Evolutionary conservation across 495 filamentous ascomycete species (phyloP).

Genomic region (Xylaria intraflava): DNA sequence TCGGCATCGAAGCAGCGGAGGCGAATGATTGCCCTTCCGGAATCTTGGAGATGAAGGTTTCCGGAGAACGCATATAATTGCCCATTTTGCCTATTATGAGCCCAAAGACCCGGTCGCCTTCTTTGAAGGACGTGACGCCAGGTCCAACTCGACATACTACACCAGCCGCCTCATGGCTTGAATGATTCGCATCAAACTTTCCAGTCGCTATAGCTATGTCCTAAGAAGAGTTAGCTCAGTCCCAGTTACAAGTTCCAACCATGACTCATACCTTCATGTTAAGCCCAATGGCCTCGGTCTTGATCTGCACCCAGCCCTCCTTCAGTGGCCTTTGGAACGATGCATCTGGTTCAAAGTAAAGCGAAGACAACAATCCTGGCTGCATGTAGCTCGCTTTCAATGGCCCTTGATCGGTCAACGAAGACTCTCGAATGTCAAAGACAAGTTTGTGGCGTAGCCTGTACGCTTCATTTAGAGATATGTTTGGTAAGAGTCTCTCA

Average conservation of each 20-base stretch:
- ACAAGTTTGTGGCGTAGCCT: background rate
- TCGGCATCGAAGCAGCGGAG: constrained; percentile 25
- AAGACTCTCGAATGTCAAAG: background rate
- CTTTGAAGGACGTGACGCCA: background rate
- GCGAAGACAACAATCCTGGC: background rate
- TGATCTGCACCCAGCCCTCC: background rate
- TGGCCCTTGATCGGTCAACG: background rate
- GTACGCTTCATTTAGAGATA: background rate
- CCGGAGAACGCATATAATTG: background rate
- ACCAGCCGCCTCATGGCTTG: background rate
- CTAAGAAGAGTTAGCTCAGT: background rate
- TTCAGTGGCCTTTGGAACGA: background rate
- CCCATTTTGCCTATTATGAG: background rate
- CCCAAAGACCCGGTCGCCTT: background rate
- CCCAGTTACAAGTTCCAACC: too few species aligned
- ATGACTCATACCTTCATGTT: background rate
- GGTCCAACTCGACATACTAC: background rate
- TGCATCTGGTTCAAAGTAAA: background rate
- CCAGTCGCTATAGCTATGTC: background rate
- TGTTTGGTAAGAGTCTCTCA: background rate
- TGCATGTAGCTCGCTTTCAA: background rate
- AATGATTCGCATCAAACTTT: background rate
- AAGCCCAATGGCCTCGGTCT: background rate
- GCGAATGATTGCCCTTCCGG: constrained; percentile 24
- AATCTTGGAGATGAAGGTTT: constrained; percentile 9